A percentile compares a stretch with the other conserved stretches of the same genome.
phyloP scores from a whole-genome alignment of 1,139 yeast species.

The Blastobotrys illinoisensis region DNA sequence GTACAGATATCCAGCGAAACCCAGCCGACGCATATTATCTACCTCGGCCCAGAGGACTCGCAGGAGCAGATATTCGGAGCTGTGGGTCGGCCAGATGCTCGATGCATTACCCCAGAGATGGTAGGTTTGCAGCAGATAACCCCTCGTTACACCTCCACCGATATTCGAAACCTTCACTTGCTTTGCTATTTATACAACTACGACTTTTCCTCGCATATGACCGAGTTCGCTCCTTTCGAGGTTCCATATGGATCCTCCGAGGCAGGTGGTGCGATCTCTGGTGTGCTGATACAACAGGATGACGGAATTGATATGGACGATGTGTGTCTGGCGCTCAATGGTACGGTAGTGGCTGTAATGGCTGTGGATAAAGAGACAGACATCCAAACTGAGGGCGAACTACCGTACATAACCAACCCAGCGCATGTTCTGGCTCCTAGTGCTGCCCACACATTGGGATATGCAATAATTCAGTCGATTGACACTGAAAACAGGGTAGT shows the following conservation, averaged over 20 bases:
- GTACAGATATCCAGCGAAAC: slow-evolving; percentile 42
- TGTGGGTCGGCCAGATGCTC: slow-evolving; percentile 1
- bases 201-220: slow-evolving; percentile 22
- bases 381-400: slow-evolving; percentile 6
- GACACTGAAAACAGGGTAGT: slow-evolving; percentile 39
- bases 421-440: slow-evolving; percentile 10
- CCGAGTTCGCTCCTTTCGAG: slow-evolving; percentile 28
- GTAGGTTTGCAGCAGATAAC: slow-evolving; percentile 3
- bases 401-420: slow-evolving; percentile 6
- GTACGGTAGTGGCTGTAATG: slow-evolving; percentile 29
- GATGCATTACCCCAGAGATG: not conserved
- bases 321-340: slow-evolving; percentile 24
- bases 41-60: slow-evolving; percentile 37
- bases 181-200: slow-evolving; percentile 31
- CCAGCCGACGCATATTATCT: slow-evolving; percentile 53
- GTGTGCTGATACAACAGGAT: slow-evolving; percentile 25
- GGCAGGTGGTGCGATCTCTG: slow-evolving; percentile 16
- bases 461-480: slow-evolving; percentile 44
- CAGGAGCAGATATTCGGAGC: slow-evolving; percentile 14
- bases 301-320: slow-evolving; percentile 29
- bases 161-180: slow-evolving; percentile 30
- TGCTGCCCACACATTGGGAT: slow-evolving; percentile 24
- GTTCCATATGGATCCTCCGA: slow-evolving; percentile 17
- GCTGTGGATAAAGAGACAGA: slow-evolving; percentile 18
- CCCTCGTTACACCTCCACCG: slow-evolving; percentile 27